Evolutionary conservation across 169 alveolate species (phyloP).

Genomic region (Plasmodium chabaudi): DNA sequence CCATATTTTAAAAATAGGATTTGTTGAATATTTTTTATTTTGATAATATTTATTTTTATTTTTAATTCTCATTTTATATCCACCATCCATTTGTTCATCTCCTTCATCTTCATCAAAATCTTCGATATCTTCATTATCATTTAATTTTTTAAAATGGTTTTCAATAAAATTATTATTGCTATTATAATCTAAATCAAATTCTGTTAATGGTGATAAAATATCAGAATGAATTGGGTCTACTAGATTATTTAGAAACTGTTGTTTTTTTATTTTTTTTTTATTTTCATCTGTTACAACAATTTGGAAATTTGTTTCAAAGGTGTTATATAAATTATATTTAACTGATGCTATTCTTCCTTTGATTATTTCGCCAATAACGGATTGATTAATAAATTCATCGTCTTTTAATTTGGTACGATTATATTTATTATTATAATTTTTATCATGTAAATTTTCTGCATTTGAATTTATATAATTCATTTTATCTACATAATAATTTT

Average conservation of each 20-base stretch:
- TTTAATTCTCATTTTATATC: conserved; percentile 15
- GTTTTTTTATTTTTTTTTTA: conserved; percentile 34
- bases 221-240: conserved; percentile 16
- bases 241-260: conserved; percentile 14
- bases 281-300: conserved; percentile 72
- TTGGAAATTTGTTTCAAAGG: conserved; percentile 52
- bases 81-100: conserved; percentile 3
- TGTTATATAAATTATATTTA: conserved; percentile 21
- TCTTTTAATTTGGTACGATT: conserved; percentile 23
- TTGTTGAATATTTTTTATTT: conserved; percentile 30
- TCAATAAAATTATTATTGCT: conserved; percentile 23
- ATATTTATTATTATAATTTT: conserved; percentile 13
- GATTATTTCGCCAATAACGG: conserved; percentile 40
- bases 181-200: conserved; percentile 39
- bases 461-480: conserved; percentile 54
- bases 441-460: conserved; percentile 13
- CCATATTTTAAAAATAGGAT: conserved; percentile 71
- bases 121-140: conserved; percentile 61
- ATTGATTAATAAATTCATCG: conserved; percentile 28
- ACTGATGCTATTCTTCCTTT: conserved; percentile 48
- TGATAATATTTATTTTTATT: conserved; percentile 72
- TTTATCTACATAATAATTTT: conserved; percentile 71
- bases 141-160: conserved; percentile 55
- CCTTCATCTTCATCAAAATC: conserved; percentile 58
- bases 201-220: conserved; percentile 43